Conservation (phyloP, 768 basidiomycete species). For the Pleurotus platypus region DNA sequence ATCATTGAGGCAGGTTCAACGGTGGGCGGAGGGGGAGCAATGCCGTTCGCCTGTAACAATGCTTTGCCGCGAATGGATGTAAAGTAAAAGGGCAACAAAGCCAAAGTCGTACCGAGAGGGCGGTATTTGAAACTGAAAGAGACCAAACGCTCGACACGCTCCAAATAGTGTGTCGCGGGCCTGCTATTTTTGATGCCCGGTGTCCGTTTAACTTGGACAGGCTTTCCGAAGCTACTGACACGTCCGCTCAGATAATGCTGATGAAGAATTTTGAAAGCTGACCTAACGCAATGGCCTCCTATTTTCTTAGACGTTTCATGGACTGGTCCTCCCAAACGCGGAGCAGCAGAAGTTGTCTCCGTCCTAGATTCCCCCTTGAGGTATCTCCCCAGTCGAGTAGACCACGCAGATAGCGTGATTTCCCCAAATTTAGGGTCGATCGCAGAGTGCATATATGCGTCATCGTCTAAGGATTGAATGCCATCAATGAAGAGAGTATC, state of each 20-base stretch:
- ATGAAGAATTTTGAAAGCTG: not conserved
- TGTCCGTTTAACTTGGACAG: not conserved
- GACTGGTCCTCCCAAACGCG: constrained; percentile 9
- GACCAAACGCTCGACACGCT: not conserved
- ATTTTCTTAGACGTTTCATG: constrained; percentile 25
- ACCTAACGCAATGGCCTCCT: constrained; percentile 22
- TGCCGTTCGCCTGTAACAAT: not conserved
- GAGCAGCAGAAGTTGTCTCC: not conserved
- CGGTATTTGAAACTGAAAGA: constrained; percentile 15
- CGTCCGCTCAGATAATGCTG: not conserved
- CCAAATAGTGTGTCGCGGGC: not conserved
- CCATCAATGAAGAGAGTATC: too few species aligned
- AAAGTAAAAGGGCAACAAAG: too few species aligned
- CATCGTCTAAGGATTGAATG: constrained; percentile 10
- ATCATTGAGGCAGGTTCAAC: too few species aligned
- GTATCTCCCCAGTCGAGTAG: not conserved
- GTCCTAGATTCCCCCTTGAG: not conserved
- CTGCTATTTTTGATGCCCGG: too few species aligned
- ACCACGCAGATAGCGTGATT: constrained; percentile 10
- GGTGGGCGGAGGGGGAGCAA: not conserved
- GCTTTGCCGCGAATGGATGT: not conserved
- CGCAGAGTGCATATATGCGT: constrained; percentile 7
- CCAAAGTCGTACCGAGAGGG: constrained; percentile 15
- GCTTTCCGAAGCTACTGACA: not conserved
- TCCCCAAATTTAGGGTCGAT: constrained; percentile 1